phyloP scores from a whole-genome alignment of 23 red algal genomes.

The Chondrus crispus region DNA sequence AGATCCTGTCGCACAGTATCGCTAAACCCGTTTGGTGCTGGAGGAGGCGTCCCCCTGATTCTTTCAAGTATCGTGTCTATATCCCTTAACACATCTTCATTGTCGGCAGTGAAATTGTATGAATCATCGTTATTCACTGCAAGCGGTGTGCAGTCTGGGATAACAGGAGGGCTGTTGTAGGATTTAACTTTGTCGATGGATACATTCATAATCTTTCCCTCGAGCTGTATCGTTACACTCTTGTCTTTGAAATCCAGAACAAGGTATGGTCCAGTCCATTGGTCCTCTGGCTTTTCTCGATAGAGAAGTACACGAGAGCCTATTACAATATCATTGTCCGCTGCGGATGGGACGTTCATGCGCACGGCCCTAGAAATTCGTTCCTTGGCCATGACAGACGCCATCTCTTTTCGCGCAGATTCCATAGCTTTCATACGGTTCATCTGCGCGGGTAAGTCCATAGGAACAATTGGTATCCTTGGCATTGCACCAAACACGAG shows the following conservation, averaged over 20 bases:
- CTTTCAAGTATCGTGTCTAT: too few relatives aligned
- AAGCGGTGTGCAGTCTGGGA: too few relatives aligned
- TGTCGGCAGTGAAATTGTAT: too few relatives aligned
- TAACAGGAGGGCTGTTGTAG: too few relatives aligned
- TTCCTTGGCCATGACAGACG: background rate
- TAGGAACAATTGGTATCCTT: background rate
- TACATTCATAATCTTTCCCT: background rate
- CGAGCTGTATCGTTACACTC: background rate
- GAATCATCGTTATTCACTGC: too few relatives aligned
- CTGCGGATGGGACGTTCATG: background rate
- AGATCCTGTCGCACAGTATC: too few relatives aligned
- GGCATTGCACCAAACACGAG: background rate
- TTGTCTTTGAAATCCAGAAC: background rate
- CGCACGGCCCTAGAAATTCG: background rate
- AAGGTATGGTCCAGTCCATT: background rate
- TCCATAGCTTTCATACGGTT: background rate
- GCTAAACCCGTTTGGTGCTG: too few relatives aligned
- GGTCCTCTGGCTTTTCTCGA: background rate
- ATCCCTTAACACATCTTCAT: too few relatives aligned
- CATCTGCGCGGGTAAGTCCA: background rate
- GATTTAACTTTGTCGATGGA: conserved; percentile 3
- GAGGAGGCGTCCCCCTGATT: too few relatives aligned
- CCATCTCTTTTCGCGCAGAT: background rate
- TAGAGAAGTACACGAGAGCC: background rate
- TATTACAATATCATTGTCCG: background rate